These are phyloP conservation scores for Naganishia vishniacii DNA, from an alignment of 768 basidiomycete species.

Conservation along the genomic window DNA sequence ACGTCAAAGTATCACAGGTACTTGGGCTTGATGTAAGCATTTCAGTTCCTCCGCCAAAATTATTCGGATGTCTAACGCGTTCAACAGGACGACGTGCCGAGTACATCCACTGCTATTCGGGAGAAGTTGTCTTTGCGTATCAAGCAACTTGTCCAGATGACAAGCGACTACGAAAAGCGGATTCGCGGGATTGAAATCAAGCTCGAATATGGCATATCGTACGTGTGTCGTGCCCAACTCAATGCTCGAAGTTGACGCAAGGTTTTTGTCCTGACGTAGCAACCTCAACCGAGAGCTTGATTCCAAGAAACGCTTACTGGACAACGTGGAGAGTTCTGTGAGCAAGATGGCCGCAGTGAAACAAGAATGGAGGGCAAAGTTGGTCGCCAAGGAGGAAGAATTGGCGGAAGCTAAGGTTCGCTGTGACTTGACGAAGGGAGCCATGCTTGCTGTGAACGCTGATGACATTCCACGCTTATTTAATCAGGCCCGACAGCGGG, in stretches of 20 bases:
- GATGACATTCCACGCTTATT: too few species aligned
- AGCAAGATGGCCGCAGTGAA: constrained; percentile 78
- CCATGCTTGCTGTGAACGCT: too few species aligned
- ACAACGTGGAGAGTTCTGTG: constrained; percentile 81
- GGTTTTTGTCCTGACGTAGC: neutral
- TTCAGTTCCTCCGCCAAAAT: neutral
- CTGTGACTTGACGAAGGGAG: neutral
- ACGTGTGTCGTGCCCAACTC: neutral
- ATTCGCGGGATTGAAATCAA: constrained; percentile 66
- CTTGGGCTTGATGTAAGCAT: constrained; percentile 21
- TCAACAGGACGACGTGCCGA: constrained; percentile 50
- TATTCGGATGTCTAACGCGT: neutral
- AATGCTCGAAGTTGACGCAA: neutral
- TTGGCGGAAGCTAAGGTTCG: constrained; percentile 75
- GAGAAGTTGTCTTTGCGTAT: constrained; percentile 85
- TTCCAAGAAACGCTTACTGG: constrained; percentile 80
- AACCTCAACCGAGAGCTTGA: constrained; percentile 65
- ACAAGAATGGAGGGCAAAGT: constrained; percentile 73
- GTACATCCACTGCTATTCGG: constrained; percentile 88
- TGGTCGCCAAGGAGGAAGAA: constrained; percentile 79
- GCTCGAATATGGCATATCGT: constrained; percentile 20
- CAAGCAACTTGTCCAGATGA: constrained; percentile 67
- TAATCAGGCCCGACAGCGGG: constrained; percentile 67
- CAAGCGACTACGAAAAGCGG: constrained; percentile 83
- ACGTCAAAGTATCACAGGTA: constrained; percentile 23